These are phyloP conservation scores for Talinum fruticosum DNA, from an alignment of 148 eudicot genomes.

Conservation along the genomic window DNA sequence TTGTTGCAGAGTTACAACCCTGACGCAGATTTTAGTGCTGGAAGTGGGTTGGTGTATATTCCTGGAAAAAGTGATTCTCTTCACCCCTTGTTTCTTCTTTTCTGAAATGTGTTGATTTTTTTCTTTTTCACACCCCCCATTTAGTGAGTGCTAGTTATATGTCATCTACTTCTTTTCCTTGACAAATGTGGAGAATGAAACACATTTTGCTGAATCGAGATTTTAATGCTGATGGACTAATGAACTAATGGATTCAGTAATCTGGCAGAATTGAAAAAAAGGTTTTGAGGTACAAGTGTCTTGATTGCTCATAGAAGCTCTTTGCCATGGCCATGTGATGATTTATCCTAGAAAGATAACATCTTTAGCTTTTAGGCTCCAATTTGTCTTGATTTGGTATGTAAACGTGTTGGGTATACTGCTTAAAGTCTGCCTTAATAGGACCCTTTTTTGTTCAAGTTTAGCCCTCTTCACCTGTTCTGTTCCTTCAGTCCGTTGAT, in stretches of 20 bases:
- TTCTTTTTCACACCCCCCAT: not conserved
- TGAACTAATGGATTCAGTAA: not conserved
- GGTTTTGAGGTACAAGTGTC: not conserved
- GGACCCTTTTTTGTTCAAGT: not conserved
- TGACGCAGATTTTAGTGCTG: slow-evolving; percentile 46
- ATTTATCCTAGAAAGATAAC: not conserved
- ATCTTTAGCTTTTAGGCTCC: not conserved
- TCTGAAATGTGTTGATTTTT: not conserved
- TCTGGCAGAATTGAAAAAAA: not conserved
- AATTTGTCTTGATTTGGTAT: not conserved
- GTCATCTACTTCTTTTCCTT: not conserved
- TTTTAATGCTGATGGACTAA: not conserved
- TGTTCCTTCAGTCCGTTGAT: not conserved
- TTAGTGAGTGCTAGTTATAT: not conserved
- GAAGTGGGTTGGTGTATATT: slow-evolving; percentile 56
- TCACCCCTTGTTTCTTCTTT: not conserved
- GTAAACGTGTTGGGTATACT: not conserved
- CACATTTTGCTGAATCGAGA: not conserved
- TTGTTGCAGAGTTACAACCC: slow-evolving; percentile 57
- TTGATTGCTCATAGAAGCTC: not conserved
- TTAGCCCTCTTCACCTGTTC: not conserved
- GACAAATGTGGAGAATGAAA: not conserved
- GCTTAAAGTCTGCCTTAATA: not conserved
- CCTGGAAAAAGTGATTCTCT: slow-evolving; percentile 70
- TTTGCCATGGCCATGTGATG: not conserved